phyloP scores from a whole-genome alignment of 345 rosid genomes.

The Moringa oleifera region DNA sequence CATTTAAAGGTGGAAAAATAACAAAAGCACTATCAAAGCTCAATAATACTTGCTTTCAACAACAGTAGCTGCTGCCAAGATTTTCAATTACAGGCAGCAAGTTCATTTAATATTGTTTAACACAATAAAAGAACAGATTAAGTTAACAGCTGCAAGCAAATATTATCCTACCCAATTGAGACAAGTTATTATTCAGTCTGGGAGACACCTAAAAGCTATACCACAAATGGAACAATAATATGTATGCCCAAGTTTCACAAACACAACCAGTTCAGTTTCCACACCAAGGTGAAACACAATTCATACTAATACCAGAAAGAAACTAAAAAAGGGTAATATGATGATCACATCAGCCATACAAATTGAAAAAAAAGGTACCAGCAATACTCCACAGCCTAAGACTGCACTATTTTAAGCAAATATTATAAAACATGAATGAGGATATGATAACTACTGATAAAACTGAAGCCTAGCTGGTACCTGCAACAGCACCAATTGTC shows the following conservation, averaged over 20 bases:
- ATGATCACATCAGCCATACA: neutral
- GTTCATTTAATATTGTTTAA: neutral
- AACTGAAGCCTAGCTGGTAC: constrained; percentile 34
- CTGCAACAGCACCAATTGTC: constrained; percentile 96
- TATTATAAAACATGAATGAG: neutral
- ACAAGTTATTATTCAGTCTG: too few species aligned
- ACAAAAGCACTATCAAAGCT: neutral
- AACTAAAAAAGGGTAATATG: too few species aligned
- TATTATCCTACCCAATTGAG: too few species aligned
- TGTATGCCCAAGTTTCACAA: neutral
- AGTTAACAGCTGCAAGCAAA: too few species aligned
- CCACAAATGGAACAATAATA: neutral
- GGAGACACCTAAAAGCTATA: too few species aligned
- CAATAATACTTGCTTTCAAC: constrained; percentile 2
- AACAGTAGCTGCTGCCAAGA: neutral
- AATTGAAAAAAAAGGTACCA: neutral
- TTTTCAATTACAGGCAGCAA: neutral
- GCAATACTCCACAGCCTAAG: neutral
- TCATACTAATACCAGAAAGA: neutral
- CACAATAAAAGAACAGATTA: too few species aligned
- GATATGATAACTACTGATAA: too few species aligned
- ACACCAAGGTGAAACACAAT: neutral
- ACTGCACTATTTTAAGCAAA: neutral
- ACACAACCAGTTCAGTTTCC: neutral
- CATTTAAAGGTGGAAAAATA: constrained; percentile 15